Conservation (phyloP, 2,329 filamentous ascomycete species). For the Taxawa tesnikishii region DNA sequence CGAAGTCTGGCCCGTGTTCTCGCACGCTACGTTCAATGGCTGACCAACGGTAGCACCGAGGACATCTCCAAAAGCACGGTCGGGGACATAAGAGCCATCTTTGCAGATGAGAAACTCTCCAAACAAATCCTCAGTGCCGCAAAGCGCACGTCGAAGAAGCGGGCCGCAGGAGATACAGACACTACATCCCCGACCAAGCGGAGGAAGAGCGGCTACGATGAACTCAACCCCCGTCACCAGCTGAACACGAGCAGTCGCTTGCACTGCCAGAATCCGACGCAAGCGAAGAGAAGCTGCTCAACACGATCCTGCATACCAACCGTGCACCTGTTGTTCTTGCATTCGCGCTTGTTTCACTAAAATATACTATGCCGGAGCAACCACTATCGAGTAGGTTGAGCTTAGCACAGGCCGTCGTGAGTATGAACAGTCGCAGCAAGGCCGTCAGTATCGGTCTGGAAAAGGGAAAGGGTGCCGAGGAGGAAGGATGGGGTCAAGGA, state of each 20-base stretch:
- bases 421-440: slow-evolving; percentile 66
- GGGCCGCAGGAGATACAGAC: slow-evolving; percentile 25
- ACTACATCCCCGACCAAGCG: slow-evolving; percentile 11
- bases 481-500: slow-evolving; percentile 61
- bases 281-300: slow-evolving; percentile 48
- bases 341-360: slow-evolving; percentile 61
- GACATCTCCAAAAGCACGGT: slow-evolving; percentile 37
- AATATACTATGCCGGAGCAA: slow-evolving; percentile 76
- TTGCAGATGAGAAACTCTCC: slow-evolving; percentile 40
- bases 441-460: slow-evolving; percentile 64
- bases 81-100: slow-evolving; percentile 28
- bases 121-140: slow-evolving; percentile 46
- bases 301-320: slow-evolving; percentile 56
- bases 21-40: slow-evolving; percentile 2
- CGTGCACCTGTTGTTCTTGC: slow-evolving; percentile 72
- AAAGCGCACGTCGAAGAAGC: slow-evolving; percentile 45
- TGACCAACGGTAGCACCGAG: slow-evolving; percentile 23
- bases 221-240: slow-evolving; percentile 23
- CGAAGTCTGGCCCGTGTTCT: slow-evolving; percentile 32
- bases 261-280: slow-evolving; percentile 41
- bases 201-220: slow-evolving; percentile 8
- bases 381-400: slow-evolving; percentile 74
- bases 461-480: slow-evolving; percentile 50
- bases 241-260: slow-evolving; percentile 51
- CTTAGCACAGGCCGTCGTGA: slow-evolving; percentile 72